Evolutionary conservation across 1,284 basidiomycete genomes (phyloP).

Genomic region (Mycena citricolor): DNA sequence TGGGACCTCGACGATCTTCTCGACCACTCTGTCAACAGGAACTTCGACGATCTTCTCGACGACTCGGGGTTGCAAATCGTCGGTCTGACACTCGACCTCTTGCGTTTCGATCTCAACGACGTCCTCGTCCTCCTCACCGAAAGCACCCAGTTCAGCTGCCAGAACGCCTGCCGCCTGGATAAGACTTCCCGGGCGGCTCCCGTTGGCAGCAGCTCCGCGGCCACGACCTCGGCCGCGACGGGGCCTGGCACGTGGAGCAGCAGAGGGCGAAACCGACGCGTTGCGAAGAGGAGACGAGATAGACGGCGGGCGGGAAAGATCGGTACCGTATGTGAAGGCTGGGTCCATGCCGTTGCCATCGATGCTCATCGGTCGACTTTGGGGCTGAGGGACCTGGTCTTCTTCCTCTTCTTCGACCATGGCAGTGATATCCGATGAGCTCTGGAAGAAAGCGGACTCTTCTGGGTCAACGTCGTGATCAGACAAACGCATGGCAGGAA

Average conservation of each 20-base stretch:
- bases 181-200: slow-evolving; percentile 64
- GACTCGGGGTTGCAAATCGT: slow-evolving; percentile 29
- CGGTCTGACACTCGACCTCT: slow-evolving; percentile 67
- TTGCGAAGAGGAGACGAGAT: slow-evolving; percentile 55
- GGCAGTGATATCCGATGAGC: slow-evolving; percentile 23
- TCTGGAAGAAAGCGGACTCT: slow-evolving; percentile 37
- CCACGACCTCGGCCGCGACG: slow-evolving; percentile 52
- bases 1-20: slow-evolving; percentile 31
- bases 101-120: slow-evolving; percentile 50
- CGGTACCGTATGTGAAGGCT: slow-evolving; percentile 69
- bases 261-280: slow-evolving; percentile 49
- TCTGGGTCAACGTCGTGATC: slow-evolving; percentile 43
- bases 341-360: slow-evolving; percentile 89
- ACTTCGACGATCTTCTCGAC: slow-evolving; percentile 30
- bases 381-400: slow-evolving; percentile 39
- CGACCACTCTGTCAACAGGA: slow-evolving; percentile 25
- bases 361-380: slow-evolving; percentile 55
- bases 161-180: slow-evolving; percentile 69
- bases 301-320: slow-evolving; percentile 53
- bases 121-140: slow-evolving; percentile 42
- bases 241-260: slow-evolving; percentile 48
- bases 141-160: slow-evolving; percentile 61
- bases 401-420: slow-evolving; percentile 42
- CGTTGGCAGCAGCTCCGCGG: slow-evolving; percentile 66
- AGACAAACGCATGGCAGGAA: slow-evolving; percentile 49